Evolutionary conservation across 345 rosid species (phyloP).

Genomic region (Trapa bicornis): DNA sequence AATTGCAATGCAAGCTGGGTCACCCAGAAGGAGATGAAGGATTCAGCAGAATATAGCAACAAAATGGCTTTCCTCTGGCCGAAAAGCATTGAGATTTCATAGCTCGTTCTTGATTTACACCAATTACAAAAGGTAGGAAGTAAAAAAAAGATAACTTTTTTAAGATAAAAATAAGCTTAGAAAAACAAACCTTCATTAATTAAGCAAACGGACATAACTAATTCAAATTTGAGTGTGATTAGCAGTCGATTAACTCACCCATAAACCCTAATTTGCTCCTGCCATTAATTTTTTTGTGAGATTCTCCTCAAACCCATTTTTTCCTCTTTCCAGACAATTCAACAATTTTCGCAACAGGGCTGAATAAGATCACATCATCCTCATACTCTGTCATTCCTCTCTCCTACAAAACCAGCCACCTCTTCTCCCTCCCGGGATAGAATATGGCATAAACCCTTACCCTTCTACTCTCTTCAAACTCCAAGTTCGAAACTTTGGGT

Average conservation of each 20-base stretch:
- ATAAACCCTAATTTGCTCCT: too few species aligned
- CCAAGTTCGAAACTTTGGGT: conserved; percentile 1
- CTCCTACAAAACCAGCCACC: neutral
- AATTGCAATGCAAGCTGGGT: neutral
- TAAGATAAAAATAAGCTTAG: neutral
- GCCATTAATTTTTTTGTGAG: neutral
- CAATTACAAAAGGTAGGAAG: neutral
- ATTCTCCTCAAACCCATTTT: neutral
- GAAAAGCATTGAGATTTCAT: too few species aligned
- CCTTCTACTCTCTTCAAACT: neutral
- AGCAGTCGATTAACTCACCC: too few species aligned
- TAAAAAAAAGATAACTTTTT: too few species aligned
- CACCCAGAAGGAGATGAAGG: neutral
- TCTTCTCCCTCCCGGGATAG: neutral
- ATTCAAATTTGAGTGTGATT: too few species aligned
- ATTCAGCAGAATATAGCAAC: neutral
- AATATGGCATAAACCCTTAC: neutral
- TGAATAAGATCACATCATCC: neutral
- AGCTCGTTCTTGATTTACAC: too few species aligned
- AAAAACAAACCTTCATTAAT: neutral
- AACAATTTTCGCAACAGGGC: neutral
- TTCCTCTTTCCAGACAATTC: too few species aligned
- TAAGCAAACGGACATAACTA: too few species aligned
- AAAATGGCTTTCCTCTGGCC: too few species aligned
- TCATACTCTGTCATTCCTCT: neutral